Percentiles rank a stretch among this genome's conserved stretches.
These are phyloP conservation scores for Triglochin maritima DNA, from an alignment of 106 monocot species.

Conservation along the genomic window DNA sequence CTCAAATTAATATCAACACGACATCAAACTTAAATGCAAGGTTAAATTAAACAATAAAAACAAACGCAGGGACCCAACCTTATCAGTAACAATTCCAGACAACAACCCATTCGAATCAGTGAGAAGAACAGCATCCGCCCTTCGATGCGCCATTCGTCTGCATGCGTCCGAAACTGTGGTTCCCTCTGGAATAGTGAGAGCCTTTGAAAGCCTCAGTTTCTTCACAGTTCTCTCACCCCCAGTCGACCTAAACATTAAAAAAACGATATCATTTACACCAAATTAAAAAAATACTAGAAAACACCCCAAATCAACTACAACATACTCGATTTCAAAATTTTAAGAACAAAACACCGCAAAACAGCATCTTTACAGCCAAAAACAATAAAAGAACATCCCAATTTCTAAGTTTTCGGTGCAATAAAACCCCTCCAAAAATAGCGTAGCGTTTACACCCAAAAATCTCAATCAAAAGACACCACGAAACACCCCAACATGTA, in stretches of 20 bases:
- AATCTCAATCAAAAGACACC: neutral
- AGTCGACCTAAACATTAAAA: neutral
- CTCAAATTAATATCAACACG: neutral
- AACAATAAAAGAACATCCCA: too few relatives aligned
- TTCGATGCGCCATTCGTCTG: constrained; percentile 70
- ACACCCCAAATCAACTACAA: too few relatives aligned
- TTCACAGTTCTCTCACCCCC: constrained; percentile 85
- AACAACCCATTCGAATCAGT: constrained; percentile 78
- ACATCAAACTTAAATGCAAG: neutral
- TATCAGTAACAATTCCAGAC: constrained; percentile 92
- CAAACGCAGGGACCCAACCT: constrained; percentile 25
- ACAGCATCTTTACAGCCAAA: too few relatives aligned
- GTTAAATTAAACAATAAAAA: neutral
- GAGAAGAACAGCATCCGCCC: constrained; percentile 69
- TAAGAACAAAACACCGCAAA: too few relatives aligned
- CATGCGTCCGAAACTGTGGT: constrained; percentile 80
- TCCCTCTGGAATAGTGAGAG: constrained; percentile 76
- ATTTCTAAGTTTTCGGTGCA: too few relatives aligned
- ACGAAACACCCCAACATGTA: too few relatives aligned
- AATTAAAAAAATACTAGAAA: too few relatives aligned
- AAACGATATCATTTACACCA: too few relatives aligned
- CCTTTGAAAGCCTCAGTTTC: constrained; percentile 83
- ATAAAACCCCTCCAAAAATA: neutral
- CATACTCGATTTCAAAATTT: too few relatives aligned
- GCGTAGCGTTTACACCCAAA: neutral